Base-by-base conservation (phyloP, 2,329 filamentous ascomycete species). In the Aspergillus sp. region DNA sequence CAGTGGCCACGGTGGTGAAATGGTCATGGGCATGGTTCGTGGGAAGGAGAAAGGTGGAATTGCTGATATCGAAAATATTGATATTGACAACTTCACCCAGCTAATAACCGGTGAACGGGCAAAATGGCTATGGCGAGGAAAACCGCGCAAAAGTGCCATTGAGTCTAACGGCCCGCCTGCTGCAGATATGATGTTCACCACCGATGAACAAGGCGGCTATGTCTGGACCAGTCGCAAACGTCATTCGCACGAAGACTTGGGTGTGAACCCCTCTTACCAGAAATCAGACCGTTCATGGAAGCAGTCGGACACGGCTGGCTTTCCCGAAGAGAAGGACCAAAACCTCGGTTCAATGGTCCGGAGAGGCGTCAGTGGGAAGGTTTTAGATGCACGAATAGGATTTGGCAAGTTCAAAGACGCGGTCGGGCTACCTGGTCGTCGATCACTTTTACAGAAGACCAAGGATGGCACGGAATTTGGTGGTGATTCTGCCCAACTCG, bases 81-180 rank as follows among this genome's bases (percentile, higher is more conserved):
- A 98, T 68, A 86, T 97, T 54, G 92, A 96, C 65, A 86, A 82
- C 46, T 96, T 98, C 64, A 83, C 91, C 49, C 86, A 86, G 58
- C 80, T 96, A 24, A 85, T 89, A 0, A 88, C 87, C 60, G 93
- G 95, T 35, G 90, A 95, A 70, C 85, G 90, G 56, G 83, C 90
- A 15, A 96, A 96, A 73, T 98, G 93, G 91, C 81, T 99, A 2
- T 99, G 95, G 95, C 84, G 90, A 60, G 95, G 93, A 15, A 98
- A 96, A 72, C 84, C 90, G 39, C 86, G 88, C 60, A 91, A 93
- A 69, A 83, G 68, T 52, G 68, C 65, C 15, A 46, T 68, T 15
- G 70, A 66, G 27, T 62, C 64, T 8, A 65, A 66, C 39, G 67
- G 66, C 14, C 66, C 67, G n/a, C 68, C 66, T 11, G 72, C 75